Conservation (phyloP, 371 early-diverging fungal species). For the Mucor indicus region DNA sequence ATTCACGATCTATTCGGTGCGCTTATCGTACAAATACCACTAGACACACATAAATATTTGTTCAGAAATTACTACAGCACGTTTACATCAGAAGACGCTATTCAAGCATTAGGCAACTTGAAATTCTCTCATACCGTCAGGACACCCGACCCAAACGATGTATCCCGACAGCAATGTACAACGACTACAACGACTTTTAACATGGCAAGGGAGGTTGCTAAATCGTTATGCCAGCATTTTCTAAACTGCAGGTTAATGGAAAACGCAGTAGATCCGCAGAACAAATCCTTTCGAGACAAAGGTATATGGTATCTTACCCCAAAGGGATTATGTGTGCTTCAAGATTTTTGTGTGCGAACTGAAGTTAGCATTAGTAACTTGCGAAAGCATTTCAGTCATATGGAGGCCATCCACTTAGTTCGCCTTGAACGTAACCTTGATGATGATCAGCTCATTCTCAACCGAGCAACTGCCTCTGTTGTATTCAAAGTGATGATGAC, state of each 20-base stretch:
- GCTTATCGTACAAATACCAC: slow-evolving; percentile 55
- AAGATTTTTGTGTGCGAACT: slow-evolving; percentile 48
- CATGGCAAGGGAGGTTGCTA: slow-evolving; percentile 64
- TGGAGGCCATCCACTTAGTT: slow-evolving; percentile 38
- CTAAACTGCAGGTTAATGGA: slow-evolving; percentile 57
- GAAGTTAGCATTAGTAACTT: slow-evolving; percentile 29
- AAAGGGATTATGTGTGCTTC: slow-evolving; percentile 59
- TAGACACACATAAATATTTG: slow-evolving; percentile 52
- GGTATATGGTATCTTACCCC: slow-evolving; percentile 58
- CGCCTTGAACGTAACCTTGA: slow-evolving; percentile 40
- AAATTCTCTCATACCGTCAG: slow-evolving; percentile 56
- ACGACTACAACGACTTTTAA: slow-evolving; percentile 65
- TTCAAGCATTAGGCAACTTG: slow-evolving; percentile 50
- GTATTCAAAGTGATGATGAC: slow-evolving; percentile 44
- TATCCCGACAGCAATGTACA: slow-evolving; percentile 39
- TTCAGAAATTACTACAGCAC: slow-evolving; percentile 59
- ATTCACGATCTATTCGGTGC: slow-evolving; percentile 65
- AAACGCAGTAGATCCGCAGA: slow-evolving; percentile 50
- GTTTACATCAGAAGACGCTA: slow-evolving; percentile 61
- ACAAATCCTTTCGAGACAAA: slow-evolving; percentile 50
- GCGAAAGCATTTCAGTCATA: slow-evolving; percentile 34
- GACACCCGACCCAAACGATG: slow-evolving; percentile 57
- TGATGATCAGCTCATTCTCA: slow-evolving; percentile 38
- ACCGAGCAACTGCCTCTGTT: slow-evolving; percentile 22
- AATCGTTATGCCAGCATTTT: slow-evolving; percentile 61